Base-by-base conservation (phyloP, 139 green algal genomes). In the Tetradesmus lagerheimii region DNA sequence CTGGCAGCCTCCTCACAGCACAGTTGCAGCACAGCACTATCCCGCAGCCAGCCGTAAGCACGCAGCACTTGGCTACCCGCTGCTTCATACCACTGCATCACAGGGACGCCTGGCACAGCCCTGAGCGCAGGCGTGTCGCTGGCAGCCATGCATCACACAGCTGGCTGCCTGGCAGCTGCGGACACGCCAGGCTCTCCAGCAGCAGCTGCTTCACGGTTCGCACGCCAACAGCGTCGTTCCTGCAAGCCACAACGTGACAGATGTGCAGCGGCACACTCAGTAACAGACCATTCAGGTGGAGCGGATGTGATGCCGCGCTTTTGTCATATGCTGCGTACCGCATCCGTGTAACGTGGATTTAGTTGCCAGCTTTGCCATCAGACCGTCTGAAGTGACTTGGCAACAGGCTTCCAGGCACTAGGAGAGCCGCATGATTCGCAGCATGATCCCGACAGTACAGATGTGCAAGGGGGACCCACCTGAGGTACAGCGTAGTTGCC, bases 191-290 rank as follows among this genome's bases (percentile, higher is more conserved):
- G 35, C 38, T 50, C 53, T 85, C 78, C 43, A 91, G 35, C 53
- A 91, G 25, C 57, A 91, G 38, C 38, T 86, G 57, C 62, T 91
- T 91, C 43, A 77, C 79, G 1, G 78, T 87, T 27, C 79, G 78
- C 50, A 91, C 87, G 37, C 15, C 29, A 23, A 76, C 45, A 39
- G 78, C 16, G 29, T 91, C 87, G n/a, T 87, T 64, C 78, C 87
- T 91, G 78, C 77, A 66, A 29, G 25, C 18, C 23, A 27, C 12
- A n/a, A 62, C 0, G n/a, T 34, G 31, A n/a, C 27, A 41, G 9
- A 15, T 67, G 39, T 84, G 14, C 9, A 0, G 76, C 18, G 9
- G 4, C 23, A 18, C n/a, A 50, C 31, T 31, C 83, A 88, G 57
- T 4, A 25, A 39, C 15, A 80, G 62, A 23, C 11, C 5, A 41